Conservation (phyloP, 495 filamentous ascomycete genomes). For the Podospora comata region DNA sequence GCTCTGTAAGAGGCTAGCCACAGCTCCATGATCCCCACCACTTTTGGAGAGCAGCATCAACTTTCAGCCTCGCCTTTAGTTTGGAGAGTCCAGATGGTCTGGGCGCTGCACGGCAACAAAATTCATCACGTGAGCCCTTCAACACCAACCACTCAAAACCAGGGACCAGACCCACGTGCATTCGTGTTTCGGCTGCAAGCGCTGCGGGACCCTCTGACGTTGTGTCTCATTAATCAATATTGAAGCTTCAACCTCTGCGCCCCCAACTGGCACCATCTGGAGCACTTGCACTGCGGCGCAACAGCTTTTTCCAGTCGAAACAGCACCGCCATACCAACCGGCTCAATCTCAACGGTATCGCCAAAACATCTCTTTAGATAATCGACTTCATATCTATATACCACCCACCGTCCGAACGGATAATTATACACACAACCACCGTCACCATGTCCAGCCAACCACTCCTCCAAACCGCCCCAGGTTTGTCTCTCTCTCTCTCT, state of each 20-base stretch:
- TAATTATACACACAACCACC: slow-evolving; percentile 10
- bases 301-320: slow-evolving; percentile 5
- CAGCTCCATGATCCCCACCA: not conserved
- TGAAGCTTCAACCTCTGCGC: slow-evolving; percentile 19
- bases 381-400: not conserved
- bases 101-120: not conserved
- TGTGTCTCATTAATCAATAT: slow-evolving; percentile 34
- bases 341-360: not conserved
- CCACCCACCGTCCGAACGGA: not conserved
- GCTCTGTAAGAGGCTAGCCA: not conserved
- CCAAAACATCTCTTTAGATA: not conserved
- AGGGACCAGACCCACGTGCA: slow-evolving; percentile 24
- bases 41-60: not conserved
- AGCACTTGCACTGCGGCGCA: slow-evolving; percentile 17
- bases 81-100: not conserved
- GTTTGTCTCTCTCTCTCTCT: slow-evolving; percentile 41
- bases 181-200: not conserved
- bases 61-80: not conserved
- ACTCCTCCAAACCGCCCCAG: slow-evolving; percentile 84
- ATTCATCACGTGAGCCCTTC: not conserved
- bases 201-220: slow-evolving; percentile 3
- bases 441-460: slow-evolving; percentile 87
- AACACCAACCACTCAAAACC: slow-evolving; percentile 20
- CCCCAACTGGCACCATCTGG: slow-evolving; percentile 19
- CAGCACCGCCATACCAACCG: not conserved